phyloP scores from a whole-genome alignment of 345 rosid species.

The Eucalyptus tenuipes region DNA sequence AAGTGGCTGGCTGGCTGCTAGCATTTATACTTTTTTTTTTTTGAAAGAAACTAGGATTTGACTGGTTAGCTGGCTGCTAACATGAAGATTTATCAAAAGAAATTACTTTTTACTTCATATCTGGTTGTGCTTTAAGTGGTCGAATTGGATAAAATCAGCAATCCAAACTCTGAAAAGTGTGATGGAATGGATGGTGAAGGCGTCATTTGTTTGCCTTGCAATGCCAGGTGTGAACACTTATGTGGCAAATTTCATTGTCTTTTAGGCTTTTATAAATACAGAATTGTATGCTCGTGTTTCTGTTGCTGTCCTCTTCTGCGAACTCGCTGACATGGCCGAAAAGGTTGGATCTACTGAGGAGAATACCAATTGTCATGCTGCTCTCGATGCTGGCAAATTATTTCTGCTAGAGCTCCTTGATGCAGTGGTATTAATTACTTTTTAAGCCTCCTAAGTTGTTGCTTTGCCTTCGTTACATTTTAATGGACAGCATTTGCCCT shows the following conservation, averaged over 20 bases:
- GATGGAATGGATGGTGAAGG: background rate
- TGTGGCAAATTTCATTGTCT: background rate
- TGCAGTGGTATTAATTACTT: conserved; percentile 47
- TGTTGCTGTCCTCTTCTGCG: conserved; percentile 66
- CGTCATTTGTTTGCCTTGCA: background rate
- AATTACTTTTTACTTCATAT: background rate
- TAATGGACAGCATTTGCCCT: background rate
- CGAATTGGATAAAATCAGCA: background rate
- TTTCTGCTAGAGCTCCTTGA: conserved; percentile 82
- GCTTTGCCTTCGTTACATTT: background rate
- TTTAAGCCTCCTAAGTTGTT: background rate
- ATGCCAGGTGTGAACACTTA: background rate
- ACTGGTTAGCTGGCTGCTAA: background rate
- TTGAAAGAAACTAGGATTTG: background rate
- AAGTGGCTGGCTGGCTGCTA: background rate
- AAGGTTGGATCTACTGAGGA: conserved; percentile 26
- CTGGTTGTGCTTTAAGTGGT: background rate
- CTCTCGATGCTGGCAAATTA: conserved; percentile 67
- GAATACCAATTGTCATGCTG: conserved; percentile 33
- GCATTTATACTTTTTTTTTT: background rate
- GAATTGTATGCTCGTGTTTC: conserved; percentile 95
- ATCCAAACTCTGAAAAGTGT: background rate
- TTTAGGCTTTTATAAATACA: conserved; percentile 75
- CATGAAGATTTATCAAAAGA: background rate
- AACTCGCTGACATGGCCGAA: conserved; percentile 50